These are phyloP conservation scores for Mallotus repandus DNA, from an alignment of 441 rosid species.

Conservation along the genomic window DNA sequence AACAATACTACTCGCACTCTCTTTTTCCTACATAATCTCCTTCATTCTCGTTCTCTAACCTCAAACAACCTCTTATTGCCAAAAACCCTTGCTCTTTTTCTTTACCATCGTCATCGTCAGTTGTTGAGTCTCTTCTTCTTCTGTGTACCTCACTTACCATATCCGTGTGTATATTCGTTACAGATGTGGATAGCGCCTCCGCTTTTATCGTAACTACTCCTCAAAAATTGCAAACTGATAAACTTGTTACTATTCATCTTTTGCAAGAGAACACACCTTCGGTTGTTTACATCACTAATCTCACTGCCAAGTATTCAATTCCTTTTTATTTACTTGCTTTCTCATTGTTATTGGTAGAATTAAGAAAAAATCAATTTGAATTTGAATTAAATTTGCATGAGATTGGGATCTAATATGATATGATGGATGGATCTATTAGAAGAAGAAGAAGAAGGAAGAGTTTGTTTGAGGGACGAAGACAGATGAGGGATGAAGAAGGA, in stretches of 20 bases:
- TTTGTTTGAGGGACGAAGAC: no score
- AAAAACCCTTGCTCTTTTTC: neutral
- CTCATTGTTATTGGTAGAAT: neutral
- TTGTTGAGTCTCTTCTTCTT: constrained; percentile 62
- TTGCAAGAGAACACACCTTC: constrained; percentile 97
- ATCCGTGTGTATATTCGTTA: constrained; percentile 56
- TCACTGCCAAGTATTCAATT: constrained; percentile 60
- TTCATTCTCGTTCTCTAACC: constrained; percentile 13
- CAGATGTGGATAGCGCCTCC: constrained; percentile 56
- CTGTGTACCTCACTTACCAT: constrained; percentile 70
- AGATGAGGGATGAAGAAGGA: no score
- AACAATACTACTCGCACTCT: constrained; percentile 18
- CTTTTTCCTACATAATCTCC: constrained; percentile 25
- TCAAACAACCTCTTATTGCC: neutral
- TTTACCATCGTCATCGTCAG: constrained; percentile 7
- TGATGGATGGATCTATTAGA: no score
- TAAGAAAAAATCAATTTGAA: no score
- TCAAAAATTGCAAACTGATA: constrained; percentile 78
- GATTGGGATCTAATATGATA: no score
- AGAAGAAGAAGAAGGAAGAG: no score
- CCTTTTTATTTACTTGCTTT: neutral
- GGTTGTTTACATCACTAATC: no score
- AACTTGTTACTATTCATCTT: constrained; percentile 87
- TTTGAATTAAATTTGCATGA: no score
- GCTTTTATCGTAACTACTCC: constrained; percentile 77